Evolutionary conservation across 768 basidiomycete species (phyloP), one percentile per base, ranked within the genome.

Genomic region (Podaxis pistillaris): DNA sequence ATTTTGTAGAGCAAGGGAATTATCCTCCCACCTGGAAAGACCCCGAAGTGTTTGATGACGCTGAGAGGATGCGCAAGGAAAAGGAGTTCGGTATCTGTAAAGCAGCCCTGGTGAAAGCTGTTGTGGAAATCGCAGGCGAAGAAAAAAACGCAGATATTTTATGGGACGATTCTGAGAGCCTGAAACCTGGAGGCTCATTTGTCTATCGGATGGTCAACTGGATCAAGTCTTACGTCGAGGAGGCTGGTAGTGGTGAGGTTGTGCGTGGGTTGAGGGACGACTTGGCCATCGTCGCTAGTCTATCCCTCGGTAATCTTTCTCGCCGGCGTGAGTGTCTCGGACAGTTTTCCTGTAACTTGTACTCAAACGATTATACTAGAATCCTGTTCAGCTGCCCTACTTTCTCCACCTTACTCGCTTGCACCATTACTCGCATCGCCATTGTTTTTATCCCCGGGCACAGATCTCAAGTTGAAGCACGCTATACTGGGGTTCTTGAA

Each of bases 391-490:
- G 76, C 75, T 5, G 77, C 86, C 7, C 80, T 96, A 17, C 75
- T 90, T 47, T 84, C 86, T 4, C 74, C 90, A 2, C 89, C 87
- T 4, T 82, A 87, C 57, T 82, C 84, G 41, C 78, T 96, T 13
- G 86, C 86, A 15, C 78, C 83, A 7, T 69, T 89, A 13, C 75
- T 93, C 51, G 78, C 83, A 7, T 89, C 89, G 4, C 72, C 73
- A 17, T 74, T 76, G 60, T 73, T 88, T n/a, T 79, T 93, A 44
- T 79, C 80, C 11, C 76, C 80, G 15, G 71, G 74, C 41, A 80
- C 82, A 8, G 90, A 93, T 69, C 80, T 93, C 71, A 92, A 94
- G 72, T 79, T 96, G 64, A 93, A 96, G 72, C 95, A 98, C 68
- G 94, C 92, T 15, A 85, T 92, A 61, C 79, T 96, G 26, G 93